Percentiles rank a stretch among this genome's conserved stretches.
These are phyloP conservation scores for Quercus suber DNA, from an alignment of 306 rosid species.

Conservation along the genomic window DNA sequence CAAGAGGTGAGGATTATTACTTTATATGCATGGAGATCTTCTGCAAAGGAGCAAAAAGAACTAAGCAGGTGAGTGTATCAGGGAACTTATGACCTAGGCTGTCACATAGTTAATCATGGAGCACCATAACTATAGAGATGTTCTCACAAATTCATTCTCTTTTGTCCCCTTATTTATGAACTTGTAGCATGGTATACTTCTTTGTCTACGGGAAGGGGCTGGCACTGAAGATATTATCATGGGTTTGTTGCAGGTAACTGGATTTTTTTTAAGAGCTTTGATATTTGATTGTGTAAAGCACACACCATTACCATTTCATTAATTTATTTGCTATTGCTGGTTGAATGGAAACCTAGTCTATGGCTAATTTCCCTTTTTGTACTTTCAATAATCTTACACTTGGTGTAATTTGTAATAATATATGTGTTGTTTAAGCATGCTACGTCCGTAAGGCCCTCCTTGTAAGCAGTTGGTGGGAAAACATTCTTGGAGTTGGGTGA, in stretches of 20 bases:
- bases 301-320: not conserved
- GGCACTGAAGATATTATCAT: slow-evolving; percentile 39
- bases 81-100: not conserved
- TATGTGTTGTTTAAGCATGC: slow-evolving; percentile 49
- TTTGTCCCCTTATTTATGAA: not conserved
- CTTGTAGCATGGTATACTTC: slow-evolving; percentile 59
- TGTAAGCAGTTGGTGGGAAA: slow-evolving; percentile 38
- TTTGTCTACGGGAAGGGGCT: slow-evolving; percentile 75
- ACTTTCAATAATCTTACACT: no score
- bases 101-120: not conserved
- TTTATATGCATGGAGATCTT: slow-evolving; percentile 58
- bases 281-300: not conserved
- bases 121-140: not conserved
- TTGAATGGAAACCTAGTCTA: not conserved
- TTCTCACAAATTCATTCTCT: slow-evolving; percentile 19
- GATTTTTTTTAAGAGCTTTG: not conserved
- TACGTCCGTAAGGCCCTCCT: slow-evolving; percentile 48
- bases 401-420: no score
- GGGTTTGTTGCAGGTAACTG: slow-evolving; percentile 77
- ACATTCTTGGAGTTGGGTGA: slow-evolving; percentile 22
- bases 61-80: slow-evolving; percentile 38
- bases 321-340: slow-evolving; percentile 1
- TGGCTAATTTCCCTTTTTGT: not conserved
- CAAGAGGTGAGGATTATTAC: slow-evolving; percentile 52
- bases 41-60: slow-evolving; percentile 36